A percentile compares a stretch with the other conserved stretches of the same genome.
phyloP scores from a whole-genome alignment of 108 stramenopile species.

The Cyclotella cryptica region DNA sequence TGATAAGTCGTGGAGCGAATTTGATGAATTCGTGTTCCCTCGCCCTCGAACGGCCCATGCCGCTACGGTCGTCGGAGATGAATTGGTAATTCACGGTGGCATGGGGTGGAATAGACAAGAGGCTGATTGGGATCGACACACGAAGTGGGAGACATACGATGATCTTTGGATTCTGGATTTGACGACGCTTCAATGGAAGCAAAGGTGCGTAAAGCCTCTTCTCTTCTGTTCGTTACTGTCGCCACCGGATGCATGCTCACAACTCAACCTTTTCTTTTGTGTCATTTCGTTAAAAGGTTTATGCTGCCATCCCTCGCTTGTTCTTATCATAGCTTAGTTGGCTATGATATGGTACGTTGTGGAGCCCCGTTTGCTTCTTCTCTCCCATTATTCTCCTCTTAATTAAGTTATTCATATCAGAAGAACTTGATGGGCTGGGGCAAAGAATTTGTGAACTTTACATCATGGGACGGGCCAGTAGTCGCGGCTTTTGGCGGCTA shows the following conservation, averaged over 20 bases:
- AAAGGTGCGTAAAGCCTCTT: background rate
- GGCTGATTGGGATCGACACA: constrained; percentile 47
- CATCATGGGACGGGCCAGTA: constrained; percentile 41
- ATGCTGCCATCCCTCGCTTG: constrained; percentile 41
- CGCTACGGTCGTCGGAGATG: constrained; percentile 56
- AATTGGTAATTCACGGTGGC: constrained; percentile 57
- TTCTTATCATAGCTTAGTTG: constrained; percentile 58
- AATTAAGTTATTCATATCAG: background rate
- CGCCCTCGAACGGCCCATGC: constrained; percentile 61
- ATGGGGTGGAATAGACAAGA: constrained; percentile 39
- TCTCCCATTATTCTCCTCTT: too few relatives aligned
- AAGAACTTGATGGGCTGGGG: constrained; percentile 20
- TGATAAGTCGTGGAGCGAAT: constrained; percentile 34
- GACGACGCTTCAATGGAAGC: constrained; percentile 46
- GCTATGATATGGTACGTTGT: constrained; percentile 11
- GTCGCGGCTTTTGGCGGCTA: constrained; percentile 59
- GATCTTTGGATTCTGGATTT: constrained; percentile 63
- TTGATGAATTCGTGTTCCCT: constrained; percentile 26
- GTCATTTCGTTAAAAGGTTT: constrained; percentile 5
- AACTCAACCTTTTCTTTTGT: background rate
- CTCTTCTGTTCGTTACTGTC: too few relatives aligned
- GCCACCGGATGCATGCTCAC: background rate
- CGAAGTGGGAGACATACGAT: constrained; percentile 48
- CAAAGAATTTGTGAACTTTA: constrained; percentile 32
- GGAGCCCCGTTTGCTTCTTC: too few relatives aligned